Evolutionary conservation across 2,329 filamentous ascomycete species (phyloP).

Genomic region (Endothia cerciana): DNA sequence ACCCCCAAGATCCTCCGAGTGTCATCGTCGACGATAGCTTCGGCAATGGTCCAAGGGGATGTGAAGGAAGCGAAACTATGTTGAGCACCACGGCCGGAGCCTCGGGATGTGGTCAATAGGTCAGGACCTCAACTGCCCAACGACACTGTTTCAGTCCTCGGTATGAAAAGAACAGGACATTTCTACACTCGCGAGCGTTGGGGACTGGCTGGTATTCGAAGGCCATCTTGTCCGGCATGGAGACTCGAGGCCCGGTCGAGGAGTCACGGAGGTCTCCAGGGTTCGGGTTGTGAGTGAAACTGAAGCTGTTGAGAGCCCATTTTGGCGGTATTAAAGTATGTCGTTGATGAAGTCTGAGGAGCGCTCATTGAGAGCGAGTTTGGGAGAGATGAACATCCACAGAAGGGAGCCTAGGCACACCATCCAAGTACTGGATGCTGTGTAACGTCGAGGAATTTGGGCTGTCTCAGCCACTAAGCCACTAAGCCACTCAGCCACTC

Average conservation of each 20-base stretch:
- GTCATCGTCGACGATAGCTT: not conserved
- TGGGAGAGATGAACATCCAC: not conserved
- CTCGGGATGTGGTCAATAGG: not conserved
- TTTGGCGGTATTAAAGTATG: not conserved
- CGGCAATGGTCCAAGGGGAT: too few species aligned
- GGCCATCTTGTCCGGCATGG: not conserved
- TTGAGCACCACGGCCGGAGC: not conserved
- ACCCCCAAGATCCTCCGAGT: not conserved
- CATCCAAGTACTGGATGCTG: not conserved
- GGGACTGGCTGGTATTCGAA: not conserved
- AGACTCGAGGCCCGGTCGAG: not conserved
- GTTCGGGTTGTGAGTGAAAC: constrained; percentile 12
- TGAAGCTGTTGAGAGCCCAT: not conserved
- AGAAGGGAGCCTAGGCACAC: not conserved
- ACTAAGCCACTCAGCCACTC: too few species aligned
- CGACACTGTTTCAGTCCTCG: not conserved
- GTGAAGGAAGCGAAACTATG: not conserved
- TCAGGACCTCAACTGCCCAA: not conserved
- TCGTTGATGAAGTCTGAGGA: not conserved
- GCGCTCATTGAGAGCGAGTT: not conserved
- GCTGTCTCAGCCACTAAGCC: not conserved
- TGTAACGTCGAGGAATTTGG: not conserved
- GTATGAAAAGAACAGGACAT: not conserved
- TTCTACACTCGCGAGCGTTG: too few species aligned
- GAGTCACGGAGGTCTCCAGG: not conserved